Evolutionary conservation across 805 yeast genomes (phyloP).

Genomic region (Geotrichum ghanense): DNA sequence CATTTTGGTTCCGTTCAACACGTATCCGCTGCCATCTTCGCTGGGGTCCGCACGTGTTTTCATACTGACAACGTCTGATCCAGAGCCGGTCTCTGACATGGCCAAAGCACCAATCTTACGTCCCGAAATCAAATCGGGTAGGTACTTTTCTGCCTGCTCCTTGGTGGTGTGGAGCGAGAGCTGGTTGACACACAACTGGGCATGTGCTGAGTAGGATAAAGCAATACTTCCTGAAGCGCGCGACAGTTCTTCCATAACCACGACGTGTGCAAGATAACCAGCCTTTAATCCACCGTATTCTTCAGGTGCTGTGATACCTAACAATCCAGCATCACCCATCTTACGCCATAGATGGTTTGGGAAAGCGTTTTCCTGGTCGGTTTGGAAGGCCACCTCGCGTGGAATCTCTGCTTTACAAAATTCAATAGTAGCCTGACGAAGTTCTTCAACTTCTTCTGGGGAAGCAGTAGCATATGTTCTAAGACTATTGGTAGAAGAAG

Average conservation of each 20-base stretch:
- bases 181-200: slow-evolving; percentile 25
- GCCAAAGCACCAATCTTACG: slow-evolving; percentile 24
- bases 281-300: slow-evolving; percentile 23
- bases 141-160: slow-evolving; percentile 21
- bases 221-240: slow-evolving; percentile 24
- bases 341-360: slow-evolving; percentile 25
- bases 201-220: slow-evolving; percentile 24
- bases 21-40: slow-evolving; percentile 20
- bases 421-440: slow-evolving; percentile 21
- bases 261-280: slow-evolving; percentile 23
- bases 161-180: slow-evolving; percentile 19
- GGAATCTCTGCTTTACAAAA: slow-evolving; percentile 22
- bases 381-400: slow-evolving; percentile 19
- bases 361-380: slow-evolving; percentile 20
- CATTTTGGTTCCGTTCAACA: slow-evolving; percentile 23
- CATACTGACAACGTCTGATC: slow-evolving; percentile 25
- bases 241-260: slow-evolving; percentile 24
- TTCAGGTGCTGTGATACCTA: slow-evolving; percentile 23
- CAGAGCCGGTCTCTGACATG: slow-evolving; percentile 25
- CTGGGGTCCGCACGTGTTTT: slow-evolving; percentile 20
- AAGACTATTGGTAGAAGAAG: background rate
- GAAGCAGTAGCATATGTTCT: slow-evolving; percentile 4
- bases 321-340: slow-evolving; percentile 24
- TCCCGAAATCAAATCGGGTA: slow-evolving; percentile 22
- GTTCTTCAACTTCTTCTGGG: slow-evolving; percentile 17